Evolutionary conservation across 176 grass and related monocot species (phyloP), one percentile per base, ranked within the genome.

Genomic region (Avena atlantica): DNA sequence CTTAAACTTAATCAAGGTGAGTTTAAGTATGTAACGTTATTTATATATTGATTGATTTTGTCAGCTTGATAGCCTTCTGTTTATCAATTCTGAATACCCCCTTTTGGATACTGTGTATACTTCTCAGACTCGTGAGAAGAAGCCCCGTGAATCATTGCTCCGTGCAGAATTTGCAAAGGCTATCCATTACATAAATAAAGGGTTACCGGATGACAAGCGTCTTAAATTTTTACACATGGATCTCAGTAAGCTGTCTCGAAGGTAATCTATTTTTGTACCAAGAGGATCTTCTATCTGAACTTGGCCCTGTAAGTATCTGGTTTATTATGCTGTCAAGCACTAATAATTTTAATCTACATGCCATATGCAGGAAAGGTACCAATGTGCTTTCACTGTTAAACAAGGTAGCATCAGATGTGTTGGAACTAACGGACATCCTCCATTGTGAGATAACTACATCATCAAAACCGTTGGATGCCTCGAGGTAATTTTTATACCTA

Each of bases 1-100:
- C 90, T 90, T 99, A 89, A 97, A 99, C 86, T 99, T 99, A 86
- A 99, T 99, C 87, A 99, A 97, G 97, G 97, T 91, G 81, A 67
- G 90, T 16, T 1, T 45, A 70, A 57, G 31, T 74, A 52, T 89
- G 44, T 31, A 82, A 45, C 19, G 56, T 76, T 44, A 73, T 87
- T 5, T 76, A 77, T 49, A 55, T 64, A 5, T 64, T 40, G 37
- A 57, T 86, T 44, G 62, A 56, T 62, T 78, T 74, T n/a, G 14
- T 79, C 70, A 68, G 14, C 20, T 79, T 64, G 74, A 57, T 56
- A 89, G 1, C n/a, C n/a, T 53, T 78, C 68, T 71, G 13, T 72
- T 40, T 61, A 58, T 82, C 74, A 68, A 78, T 84, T 82, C 67
- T 84, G 57, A 72, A 82, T 79, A 49, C 82, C 42, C 73, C 31